Evolutionary conservation across 768 basidiomycete genomes (phyloP).

Genomic region (Suillus discolor): DNA sequence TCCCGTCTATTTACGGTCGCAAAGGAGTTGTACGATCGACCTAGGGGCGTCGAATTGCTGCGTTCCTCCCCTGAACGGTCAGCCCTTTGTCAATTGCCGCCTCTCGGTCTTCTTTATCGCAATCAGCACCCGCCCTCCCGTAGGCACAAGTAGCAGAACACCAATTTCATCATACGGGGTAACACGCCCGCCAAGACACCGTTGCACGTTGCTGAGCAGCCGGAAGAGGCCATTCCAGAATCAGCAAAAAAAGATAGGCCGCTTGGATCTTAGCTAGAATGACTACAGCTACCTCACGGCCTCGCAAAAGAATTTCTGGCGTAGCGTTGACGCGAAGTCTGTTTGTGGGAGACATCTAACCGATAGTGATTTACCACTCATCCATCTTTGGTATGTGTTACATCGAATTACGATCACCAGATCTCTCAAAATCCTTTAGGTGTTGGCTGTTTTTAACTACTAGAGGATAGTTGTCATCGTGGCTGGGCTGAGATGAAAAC

Average conservation of each 20-base stretch:
- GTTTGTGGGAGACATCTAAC: constrained; percentile 3
- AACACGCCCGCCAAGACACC: constrained; percentile 46
- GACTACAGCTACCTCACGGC: background rate
- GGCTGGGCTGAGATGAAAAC: background rate
- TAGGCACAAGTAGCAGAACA: constrained; percentile 46
- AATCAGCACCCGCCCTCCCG: constrained; percentile 18
- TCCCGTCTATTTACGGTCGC: constrained; percentile 37
- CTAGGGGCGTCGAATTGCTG: constrained; percentile 84
- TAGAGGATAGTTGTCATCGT: constrained; percentile 1
- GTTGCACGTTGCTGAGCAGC: constrained; percentile 20
- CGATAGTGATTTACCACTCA: background rate
- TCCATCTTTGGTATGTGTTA: constrained; percentile 5
- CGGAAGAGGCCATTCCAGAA: constrained; percentile 12
- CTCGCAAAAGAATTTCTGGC: background rate
- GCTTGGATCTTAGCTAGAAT: constrained; percentile 31
- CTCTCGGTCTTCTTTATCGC: constrained; percentile 18
- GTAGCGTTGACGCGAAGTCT: background rate
- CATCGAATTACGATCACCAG: constrained; percentile 1
- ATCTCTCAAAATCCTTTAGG: constrained; percentile 4
- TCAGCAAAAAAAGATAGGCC: constrained; percentile 17
- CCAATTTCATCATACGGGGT: constrained; percentile 64
- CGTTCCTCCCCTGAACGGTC: constrained; percentile 76
- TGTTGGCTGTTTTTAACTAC: constrained; percentile 5
- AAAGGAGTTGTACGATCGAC: constrained; percentile 76
- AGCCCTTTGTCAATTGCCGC: constrained; percentile 34